Base-by-base conservation (phyloP, 169 alveolate species). In the Eimeria necatrix region DNA sequence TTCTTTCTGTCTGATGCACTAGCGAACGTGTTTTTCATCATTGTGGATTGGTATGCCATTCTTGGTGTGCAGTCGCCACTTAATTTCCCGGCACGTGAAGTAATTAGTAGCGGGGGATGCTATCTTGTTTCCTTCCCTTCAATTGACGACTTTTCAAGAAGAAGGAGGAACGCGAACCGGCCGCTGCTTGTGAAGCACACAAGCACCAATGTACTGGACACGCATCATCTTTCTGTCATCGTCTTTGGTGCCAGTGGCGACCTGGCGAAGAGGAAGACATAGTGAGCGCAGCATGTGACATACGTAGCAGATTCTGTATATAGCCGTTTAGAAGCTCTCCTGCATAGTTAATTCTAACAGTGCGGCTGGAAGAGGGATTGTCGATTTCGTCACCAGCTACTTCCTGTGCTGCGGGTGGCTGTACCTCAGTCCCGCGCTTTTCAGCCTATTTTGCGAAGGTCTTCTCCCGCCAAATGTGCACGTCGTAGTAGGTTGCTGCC, bases 181-280 rank as follows among this genome's bases (percentile, higher is more conserved):
- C 32, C 52, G 60, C 93, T 41, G 81, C 81, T 32, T 41, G 80
- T 46, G 51, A 86, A 49, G 5, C 71, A 16, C 61, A 88, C 91
- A 52, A 78, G 46, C 48, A 70, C 71, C 32, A 49, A 49, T 49
- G 16, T 73, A 80, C 88, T 52, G 60, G 76, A 93, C 70, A 51
- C 10, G 96, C 92, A 88, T 76, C 78, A 68, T 78, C 94, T 96
- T 22, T 94, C 97, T 4, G 84, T 95, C 51, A 86, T 96, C 46
- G 61, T 96, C 70, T 95, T 96, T 80, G 97, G 97, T 24, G 96
- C 97, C n/a, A 94, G 96, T 64, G 97, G 97, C 16, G 97, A 96
- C 94, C 95, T 96, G 24, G 97, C 97, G 3, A 94, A 94, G 90
- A 96, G 93, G 80, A 96, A 96, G 94, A 95, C 96, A 16, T 96